A percentile compares a stretch with the other conserved stretches of the same genome.
Conservation (phyloP, 73 alveolate species). For the Uronychia setigera region DNA sequence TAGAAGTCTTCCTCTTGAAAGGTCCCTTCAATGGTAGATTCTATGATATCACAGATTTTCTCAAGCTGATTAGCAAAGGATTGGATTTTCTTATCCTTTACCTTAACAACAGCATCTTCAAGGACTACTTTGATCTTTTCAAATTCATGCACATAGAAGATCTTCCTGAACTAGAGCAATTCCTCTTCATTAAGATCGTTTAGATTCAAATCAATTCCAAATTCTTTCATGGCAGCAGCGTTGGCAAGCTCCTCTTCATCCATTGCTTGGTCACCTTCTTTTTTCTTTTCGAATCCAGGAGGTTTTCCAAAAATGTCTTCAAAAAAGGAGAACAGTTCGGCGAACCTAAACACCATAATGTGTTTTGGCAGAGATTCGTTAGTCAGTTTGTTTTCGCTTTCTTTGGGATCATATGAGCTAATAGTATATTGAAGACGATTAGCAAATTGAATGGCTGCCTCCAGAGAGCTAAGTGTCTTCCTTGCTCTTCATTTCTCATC, state of each 20-base stretch:
- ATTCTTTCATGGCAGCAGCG: neutral
- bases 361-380: neutral
- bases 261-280: neutral
- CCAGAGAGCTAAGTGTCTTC: neutral
- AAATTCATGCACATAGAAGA: neutral
- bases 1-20: conserved; percentile 42
- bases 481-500: neutral
- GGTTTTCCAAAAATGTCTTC: neutral
- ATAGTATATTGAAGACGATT: neutral
- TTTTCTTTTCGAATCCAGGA: neutral
- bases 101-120: neutral
- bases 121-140: neutral
- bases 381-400: neutral
- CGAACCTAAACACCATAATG: neutral
- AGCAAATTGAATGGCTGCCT: neutral
- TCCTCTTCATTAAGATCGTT: neutral
- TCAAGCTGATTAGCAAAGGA: neutral
- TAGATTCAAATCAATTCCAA: neutral
- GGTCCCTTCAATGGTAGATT: neutral
- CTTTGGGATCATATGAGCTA: neutral
- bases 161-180: neutral
- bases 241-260: neutral
- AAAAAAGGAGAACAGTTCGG: neutral
- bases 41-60: neutral
- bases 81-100: neutral